Evolutionary conservation across 192 early-diverging fungal genomes (phyloP), one percentile per base, ranked within the genome.

Genomic region (Neocallimastix lanati): DNA sequence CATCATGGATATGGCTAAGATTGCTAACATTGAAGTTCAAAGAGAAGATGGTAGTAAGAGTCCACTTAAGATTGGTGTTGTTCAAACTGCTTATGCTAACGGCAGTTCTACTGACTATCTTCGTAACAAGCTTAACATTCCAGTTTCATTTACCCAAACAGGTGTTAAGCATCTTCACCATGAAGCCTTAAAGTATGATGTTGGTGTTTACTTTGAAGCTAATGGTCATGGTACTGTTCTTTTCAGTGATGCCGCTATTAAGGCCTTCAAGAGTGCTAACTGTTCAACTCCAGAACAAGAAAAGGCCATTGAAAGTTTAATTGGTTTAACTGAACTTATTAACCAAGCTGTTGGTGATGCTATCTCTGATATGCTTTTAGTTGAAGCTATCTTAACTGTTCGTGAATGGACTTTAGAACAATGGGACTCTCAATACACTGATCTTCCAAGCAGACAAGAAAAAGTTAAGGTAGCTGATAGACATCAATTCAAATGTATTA

Each of bases 191-290:
- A 92, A 94, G 82, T 98, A 95, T 86, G 95, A 96, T 85, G 92
- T 98, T 81, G 98, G 98, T 83, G 96, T 98, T 50, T 99, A 99
- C 89, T 99, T 99, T 92, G 98, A 99, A 86, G 98, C 98, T 67
- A 99, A 99, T 81, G 98, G 98, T 79, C 98, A 99, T 83, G 98
- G 98, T 78, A 99, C 98, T 27, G 93, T 98, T 76, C 87, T 99
- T 80, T 99, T 99, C 85, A 98, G 94, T 84, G 82, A 89, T 67
- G 83, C 82, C 7, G 93, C 93, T 25, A 85, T 90, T 78, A 91
- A 93, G 79, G 92, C 93, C 13, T 94, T 97, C 84, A 85, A 90
- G 78, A 84, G 86, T 21, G 79, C 86, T 16, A 83, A 89, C 81
- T 90, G 88, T 91, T 93, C 87, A 28, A 94, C 92, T 76, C 89